These are phyloP conservation scores for Ophiostoma fasciatum DNA, from an alignment of 2,329 filamentous ascomycete species.

Conservation along the genomic window DNA sequence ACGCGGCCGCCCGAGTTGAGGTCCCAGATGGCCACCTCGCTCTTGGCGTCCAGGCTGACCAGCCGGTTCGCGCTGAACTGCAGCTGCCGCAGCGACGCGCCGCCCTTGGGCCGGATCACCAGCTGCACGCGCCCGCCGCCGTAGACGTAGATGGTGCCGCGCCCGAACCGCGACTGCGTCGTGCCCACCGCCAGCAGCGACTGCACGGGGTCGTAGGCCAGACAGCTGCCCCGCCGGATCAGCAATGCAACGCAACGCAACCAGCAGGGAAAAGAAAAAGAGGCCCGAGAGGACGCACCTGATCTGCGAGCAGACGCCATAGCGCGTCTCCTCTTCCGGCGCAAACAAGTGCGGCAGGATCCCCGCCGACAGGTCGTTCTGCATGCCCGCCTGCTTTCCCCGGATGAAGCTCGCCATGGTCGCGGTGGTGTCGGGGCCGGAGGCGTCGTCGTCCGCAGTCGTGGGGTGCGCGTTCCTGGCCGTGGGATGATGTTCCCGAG, in stretches of 20 bases:
- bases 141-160: constrained; percentile 78
- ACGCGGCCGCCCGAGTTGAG: constrained; percentile 53
- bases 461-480: no score
- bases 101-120: constrained; percentile 53
- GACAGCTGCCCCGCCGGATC: constrained; percentile 39
- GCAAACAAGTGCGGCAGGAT: constrained; percentile 65
- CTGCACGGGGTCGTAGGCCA: constrained; percentile 88
- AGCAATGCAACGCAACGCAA: background rate
- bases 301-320: constrained; percentile 66
- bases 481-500: no score
- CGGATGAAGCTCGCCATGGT: constrained; percentile 79
- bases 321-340: constrained; percentile 70
- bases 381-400: constrained; percentile 85
- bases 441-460: no score
- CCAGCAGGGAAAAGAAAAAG: constrained; percentile 20
- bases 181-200: constrained; percentile 88
- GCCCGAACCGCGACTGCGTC: constrained; percentile 70
- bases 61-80: constrained; percentile 81
- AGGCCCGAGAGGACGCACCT: constrained; percentile 29
- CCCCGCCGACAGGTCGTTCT: constrained; percentile 75
- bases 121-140: constrained; percentile 70
- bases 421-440: background rate
- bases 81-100: constrained; percentile 59
- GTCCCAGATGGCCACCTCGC: constrained; percentile 75
- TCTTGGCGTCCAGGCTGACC: constrained; percentile 69